These are phyloP conservation scores for Dendryphion nanum DNA, from an alignment of 2,329 filamentous ascomycete genomes.

Conservation along the genomic window DNA sequence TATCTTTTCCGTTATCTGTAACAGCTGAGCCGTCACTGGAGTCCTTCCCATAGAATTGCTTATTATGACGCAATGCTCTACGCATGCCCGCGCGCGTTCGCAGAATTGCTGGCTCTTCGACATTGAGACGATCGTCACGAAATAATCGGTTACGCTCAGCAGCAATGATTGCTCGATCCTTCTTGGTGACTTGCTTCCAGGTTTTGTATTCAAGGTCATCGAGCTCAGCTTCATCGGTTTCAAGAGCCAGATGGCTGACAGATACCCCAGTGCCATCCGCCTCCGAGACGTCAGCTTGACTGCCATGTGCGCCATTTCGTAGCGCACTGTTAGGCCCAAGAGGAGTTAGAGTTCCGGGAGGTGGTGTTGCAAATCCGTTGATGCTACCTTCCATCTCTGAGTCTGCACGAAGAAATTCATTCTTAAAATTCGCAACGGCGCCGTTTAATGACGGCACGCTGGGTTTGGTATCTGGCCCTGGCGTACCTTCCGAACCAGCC, in stretches of 20 bases:
- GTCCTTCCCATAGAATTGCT: slow-evolving; percentile 54
- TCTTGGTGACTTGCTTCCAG: slow-evolving; percentile 99
- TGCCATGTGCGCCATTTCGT: slow-evolving; percentile 57
- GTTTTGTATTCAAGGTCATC: slow-evolving; percentile 92
- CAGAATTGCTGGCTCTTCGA: slow-evolving; percentile 82
- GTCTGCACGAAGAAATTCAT: slow-evolving; percentile 59
- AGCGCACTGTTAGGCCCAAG: slow-evolving; percentile 66
- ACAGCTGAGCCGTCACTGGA: slow-evolving; percentile 47
- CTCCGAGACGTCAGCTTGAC: slow-evolving; percentile 83
- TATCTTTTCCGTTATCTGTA: slow-evolving; percentile 44
- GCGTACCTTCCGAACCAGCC: slow-evolving; percentile 76
- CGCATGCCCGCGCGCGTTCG: slow-evolving; percentile 87
- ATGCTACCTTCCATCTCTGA: slow-evolving; percentile 81
- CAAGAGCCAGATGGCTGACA: slow-evolving; percentile 63
- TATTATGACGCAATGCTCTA: slow-evolving; percentile 77
- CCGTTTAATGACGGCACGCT: slow-evolving; percentile 57
- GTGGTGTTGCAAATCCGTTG: slow-evolving; percentile 83
- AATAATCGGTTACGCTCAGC: slow-evolving; percentile 86
- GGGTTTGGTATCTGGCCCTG: slow-evolving; percentile 72
- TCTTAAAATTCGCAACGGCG: slow-evolving; percentile 50
- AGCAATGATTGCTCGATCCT: slow-evolving; percentile 81
- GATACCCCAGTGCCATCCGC: slow-evolving; percentile 71
- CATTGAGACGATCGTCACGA: slow-evolving; percentile 77
- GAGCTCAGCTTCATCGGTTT: slow-evolving; percentile 75
- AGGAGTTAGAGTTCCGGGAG: slow-evolving; percentile 75